These are phyloP conservation scores for Ophiostoma tasmaniense DNA, from an alignment of 2,329 filamentous ascomycete species.

Conservation along the genomic window DNA sequence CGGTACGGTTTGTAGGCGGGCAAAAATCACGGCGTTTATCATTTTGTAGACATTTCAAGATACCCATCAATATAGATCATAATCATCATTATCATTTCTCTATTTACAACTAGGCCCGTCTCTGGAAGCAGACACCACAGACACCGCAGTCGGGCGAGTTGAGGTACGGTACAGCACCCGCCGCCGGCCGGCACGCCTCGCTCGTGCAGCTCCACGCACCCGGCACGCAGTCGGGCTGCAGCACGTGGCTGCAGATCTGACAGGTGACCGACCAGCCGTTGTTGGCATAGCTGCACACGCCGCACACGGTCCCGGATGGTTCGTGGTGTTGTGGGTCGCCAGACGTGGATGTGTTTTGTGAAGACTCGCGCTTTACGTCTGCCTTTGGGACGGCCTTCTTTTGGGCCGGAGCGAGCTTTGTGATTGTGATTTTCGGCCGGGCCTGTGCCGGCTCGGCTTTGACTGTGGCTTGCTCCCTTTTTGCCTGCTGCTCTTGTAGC, in stretches of 20 bases:
- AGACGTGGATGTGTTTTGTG: neutral
- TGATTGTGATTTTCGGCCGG: neutral
- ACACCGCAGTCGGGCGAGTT: constrained; percentile 62
- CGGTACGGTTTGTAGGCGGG: constrained; percentile 45
- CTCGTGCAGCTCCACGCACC: constrained; percentile 57
- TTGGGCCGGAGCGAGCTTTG: neutral
- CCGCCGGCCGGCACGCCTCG: constrained; percentile 43
- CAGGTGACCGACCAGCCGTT: constrained; percentile 49
- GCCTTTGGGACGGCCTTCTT: neutral
- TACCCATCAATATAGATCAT: neutral
- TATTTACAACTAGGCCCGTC: neutral
- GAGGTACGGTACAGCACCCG: constrained; percentile 44
- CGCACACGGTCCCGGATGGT: constrained; percentile 32
- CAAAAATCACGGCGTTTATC: neutral
- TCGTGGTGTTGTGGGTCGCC: neutral
- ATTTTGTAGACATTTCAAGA: neutral
- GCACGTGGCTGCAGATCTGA: constrained; percentile 60
- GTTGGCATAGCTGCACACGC: constrained; percentile 63
- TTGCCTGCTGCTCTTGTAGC: too few species aligned
- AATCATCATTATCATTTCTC: neutral
- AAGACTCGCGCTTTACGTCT: neutral
- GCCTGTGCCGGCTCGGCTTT: neutral
- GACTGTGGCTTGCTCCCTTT: too few species aligned
- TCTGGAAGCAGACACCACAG: constrained; percentile 59
- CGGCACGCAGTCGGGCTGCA: constrained; percentile 45